A percentile compares a stretch with the other conserved stretches of the same genome.
Conservation (phyloP, 1,284 basidiomycete genomes). For the Rhodotorula sp. region DNA sequence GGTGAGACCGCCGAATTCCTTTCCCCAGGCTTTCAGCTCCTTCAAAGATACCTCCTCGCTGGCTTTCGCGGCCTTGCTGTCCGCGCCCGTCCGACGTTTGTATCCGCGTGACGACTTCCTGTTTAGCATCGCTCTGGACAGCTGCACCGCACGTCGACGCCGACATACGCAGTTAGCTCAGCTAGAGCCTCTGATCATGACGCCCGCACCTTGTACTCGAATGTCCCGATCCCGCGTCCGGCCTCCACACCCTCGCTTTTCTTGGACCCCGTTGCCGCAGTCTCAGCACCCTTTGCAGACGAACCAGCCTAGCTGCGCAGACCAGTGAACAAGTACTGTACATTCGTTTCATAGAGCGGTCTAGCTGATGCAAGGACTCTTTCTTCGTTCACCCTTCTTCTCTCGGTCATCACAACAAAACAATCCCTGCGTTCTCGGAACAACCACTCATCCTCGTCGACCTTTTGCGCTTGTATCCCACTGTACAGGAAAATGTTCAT, state of each 20-base stretch:
- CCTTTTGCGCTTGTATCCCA: conserved; percentile 37
- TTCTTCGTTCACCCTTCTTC: neutral
- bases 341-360: conserved; percentile 63
- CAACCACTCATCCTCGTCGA: conserved; percentile 37
- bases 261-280: no score
- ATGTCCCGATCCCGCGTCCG: neutral
- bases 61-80: neutral
- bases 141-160: neutral
- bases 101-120: neutral
- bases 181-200: no score
- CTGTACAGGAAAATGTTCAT: conserved; percentile 91
- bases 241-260: neutral
- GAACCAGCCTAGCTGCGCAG: neutral
- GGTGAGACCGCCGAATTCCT: conserved; percentile 64
- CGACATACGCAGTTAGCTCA: no score
- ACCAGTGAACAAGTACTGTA: conserved; percentile 21
- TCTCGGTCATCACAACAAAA: neutral
- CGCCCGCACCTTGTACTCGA: neutral
- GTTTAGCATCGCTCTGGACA: neutral
- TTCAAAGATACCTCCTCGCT: no score
- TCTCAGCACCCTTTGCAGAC: neutral
- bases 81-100: neutral
- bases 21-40: no score
- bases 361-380: conserved; percentile 66
- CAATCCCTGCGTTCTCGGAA: conserved; percentile 4